A percentile compares a stretch with the other conserved stretches of the same genome.
Conservation (phyloP, 1,284 basidiomycete species). For the Sanghuangporus baumii region DNA sequence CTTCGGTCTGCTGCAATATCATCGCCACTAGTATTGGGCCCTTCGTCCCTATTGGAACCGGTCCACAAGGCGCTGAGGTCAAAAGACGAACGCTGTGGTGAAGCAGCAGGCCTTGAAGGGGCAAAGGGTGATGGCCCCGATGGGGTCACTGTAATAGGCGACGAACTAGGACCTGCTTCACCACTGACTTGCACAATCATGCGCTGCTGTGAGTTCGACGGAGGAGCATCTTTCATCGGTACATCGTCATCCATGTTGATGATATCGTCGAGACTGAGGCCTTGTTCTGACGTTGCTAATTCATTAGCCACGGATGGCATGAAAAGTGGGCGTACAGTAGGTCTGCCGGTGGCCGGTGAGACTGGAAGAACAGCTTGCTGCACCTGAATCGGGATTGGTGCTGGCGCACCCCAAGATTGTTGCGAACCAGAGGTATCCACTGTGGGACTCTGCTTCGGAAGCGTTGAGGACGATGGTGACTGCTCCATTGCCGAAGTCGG, state of each 20-base stretch:
- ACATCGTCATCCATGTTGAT: conserved; percentile 75
- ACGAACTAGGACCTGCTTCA: conserved; percentile 16
- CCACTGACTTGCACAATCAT: conserved; percentile 11
- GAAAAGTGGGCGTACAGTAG: conserved; percentile 35
- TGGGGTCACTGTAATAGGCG: conserved; percentile 22
- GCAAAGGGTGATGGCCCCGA: conserved; percentile 48
- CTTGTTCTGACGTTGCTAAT: conserved; percentile 42
- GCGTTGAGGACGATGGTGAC: conserved; percentile 24
- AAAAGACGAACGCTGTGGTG: conserved; percentile 44
- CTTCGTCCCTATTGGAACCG: conserved; percentile 26
- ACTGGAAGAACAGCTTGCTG: conserved; percentile 21
- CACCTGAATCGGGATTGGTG: conserved; percentile 44
- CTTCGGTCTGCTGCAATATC: conserved; percentile 10
- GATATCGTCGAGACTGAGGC: conserved; percentile 67
- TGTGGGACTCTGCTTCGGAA: conserved; percentile 29
- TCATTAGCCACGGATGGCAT: conserved; percentile 37
- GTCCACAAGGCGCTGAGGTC: conserved; percentile 69
- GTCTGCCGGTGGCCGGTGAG: conserved; percentile 24
- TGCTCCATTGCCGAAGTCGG: conserved; percentile 17
- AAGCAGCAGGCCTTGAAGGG: conserved; percentile 20
- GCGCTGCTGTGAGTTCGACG: conserved; percentile 9
- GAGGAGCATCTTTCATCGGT: conserved; percentile 24
- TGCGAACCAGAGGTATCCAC: conserved; percentile 45
- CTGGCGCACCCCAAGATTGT: conserved; percentile 53
- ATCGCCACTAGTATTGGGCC: conserved; percentile 13